Base-by-base conservation (phyloP, 139 green algal species). In the Mychonastes homosphaera region DNA sequence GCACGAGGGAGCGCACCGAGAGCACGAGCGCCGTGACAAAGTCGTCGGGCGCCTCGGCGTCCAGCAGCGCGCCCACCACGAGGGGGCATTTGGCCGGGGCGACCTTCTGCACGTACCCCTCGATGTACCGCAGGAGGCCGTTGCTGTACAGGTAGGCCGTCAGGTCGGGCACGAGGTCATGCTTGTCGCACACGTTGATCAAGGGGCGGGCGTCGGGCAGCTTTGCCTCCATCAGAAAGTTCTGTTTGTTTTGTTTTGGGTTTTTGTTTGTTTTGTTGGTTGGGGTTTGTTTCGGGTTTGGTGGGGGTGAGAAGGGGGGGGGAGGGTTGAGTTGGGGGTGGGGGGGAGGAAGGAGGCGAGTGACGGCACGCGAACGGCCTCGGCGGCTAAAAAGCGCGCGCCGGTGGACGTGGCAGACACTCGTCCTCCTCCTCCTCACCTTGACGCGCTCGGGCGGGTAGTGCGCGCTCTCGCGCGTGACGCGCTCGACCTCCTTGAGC, bases 181-280 rank as follows among this genome's bases (percentile, higher is more conserved):
- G 89, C 51, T 70, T 83, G 79, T 99, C 92, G 79, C 92, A 99
- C 51, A 99, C 92, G 72, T 99, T 99, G 83, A 99, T 98, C 24
- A 99, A 81, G 18, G 93, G 92, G 44, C 93, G 74, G 0, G 89
- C 87, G 65, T 99, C 93, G 13, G 90, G 87, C 58, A 99, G 84
- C 79, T 97, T 97, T 33, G 85, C 79, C 76, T 99, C 93, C 92
- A 98, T 98, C n/a, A 99, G 83, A 81, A 98, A 98, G 54, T 80
- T n/a, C n/a, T n/a, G n/a, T n/a, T n/a, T n/a, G n/a, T n/a, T n/a
- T n/a, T n/a, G n/a, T n/a, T n/a, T n/a, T n/a, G n/a, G n/a, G n/a
- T n/a, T n/a, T n/a, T n/a, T n/a, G n/a, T n/a, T n/a, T n/a, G n/a
- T n/a, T n/a, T n/a, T n/a, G n/a, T n/a, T n/a, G n/a, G n/a, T n/a